Evolutionary conservation across 2,329 filamentous ascomycete genomes (phyloP).

Genomic region (Colletotrichum higginsianum): DNA sequence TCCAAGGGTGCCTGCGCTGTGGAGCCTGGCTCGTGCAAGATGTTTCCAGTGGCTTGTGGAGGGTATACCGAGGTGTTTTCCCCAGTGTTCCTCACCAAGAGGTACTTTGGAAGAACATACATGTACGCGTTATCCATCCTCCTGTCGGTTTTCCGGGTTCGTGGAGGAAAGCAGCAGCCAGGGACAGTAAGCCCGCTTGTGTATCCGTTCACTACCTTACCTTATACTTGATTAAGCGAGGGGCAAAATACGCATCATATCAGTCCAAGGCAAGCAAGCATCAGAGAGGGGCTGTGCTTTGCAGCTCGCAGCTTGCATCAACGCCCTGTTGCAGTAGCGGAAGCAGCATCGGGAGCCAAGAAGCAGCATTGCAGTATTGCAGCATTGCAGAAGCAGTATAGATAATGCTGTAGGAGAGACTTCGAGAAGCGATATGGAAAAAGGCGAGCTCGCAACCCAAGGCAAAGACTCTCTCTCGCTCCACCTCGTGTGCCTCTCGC

Average conservation of each 20-base stretch:
- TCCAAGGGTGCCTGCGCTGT: constrained; percentile 6
- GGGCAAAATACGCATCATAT: constrained; percentile 12
- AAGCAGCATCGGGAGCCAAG: constrained; percentile 23
- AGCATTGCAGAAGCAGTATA: constrained; percentile 7
- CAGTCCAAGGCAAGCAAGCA: not conserved
- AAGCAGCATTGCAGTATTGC: constrained; percentile 9
- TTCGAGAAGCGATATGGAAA: constrained; percentile 22
- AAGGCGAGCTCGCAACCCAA: not conserved
- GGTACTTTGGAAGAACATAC: constrained; percentile 10
- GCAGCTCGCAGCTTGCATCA: constrained; percentile 29
- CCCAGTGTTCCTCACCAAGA: not conserved
- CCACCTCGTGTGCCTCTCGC: not conserved
- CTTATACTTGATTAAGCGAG: constrained; percentile 8
- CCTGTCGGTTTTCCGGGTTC: constrained; percentile 26
- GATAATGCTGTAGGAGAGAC: not conserved
- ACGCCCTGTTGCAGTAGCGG: constrained; percentile 10
- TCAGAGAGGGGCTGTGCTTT: constrained; percentile 37
- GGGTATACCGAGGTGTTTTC: constrained; percentile 6
- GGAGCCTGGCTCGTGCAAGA: constrained; percentile 29
- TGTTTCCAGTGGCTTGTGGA: constrained; percentile 37
- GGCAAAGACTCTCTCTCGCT: not conserved
- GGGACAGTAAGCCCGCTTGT: too few relatives aligned
- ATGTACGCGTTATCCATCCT: not conserved
- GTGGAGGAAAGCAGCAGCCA: constrained; percentile 11
- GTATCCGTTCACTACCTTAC: too few relatives aligned